These are phyloP conservation scores for Elsinoe batatas DNA, from an alignment of 2,329 filamentous ascomycete genomes.

Conservation along the genomic window DNA sequence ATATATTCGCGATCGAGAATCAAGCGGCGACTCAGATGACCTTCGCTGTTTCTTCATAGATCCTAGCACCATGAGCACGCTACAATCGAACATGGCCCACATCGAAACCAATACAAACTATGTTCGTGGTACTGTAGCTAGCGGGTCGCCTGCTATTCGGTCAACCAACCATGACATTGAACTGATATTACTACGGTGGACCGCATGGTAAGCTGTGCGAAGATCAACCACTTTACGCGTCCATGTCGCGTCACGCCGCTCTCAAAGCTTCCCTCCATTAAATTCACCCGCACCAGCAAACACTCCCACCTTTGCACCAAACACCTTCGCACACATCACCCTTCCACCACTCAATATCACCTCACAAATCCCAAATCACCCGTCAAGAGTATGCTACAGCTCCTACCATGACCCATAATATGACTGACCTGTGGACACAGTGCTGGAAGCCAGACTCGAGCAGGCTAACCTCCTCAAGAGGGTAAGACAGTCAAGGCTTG, in stretches of 20 bases:
- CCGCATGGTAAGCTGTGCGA: background rate
- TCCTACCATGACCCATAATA: background rate
- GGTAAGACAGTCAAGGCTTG: constrained; percentile 41
- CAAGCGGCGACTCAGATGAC: too few relatives aligned
- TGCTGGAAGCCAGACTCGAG: constrained; percentile 97
- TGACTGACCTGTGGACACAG: constrained; percentile 27
- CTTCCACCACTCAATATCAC: background rate
- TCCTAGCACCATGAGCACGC: too few relatives aligned
- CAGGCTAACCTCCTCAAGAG: constrained; percentile 93
- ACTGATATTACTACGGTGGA: background rate
- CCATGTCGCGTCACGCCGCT: constrained; percentile 3
- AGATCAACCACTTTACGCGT: constrained; percentile 12
- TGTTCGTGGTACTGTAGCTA: too few relatives aligned
- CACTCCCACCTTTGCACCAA: background rate
- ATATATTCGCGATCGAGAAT: too few relatives aligned
- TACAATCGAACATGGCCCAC: too few relatives aligned
- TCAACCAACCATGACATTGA: too few relatives aligned
- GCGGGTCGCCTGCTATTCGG: too few relatives aligned
- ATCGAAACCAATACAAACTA: too few relatives aligned
- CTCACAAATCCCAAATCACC: background rate
- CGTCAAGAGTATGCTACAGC: background rate
- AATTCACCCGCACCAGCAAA: constrained; percentile 1
- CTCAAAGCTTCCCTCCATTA: background rate
- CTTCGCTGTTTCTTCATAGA: too few relatives aligned
- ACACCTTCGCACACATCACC: background rate